A percentile compares a stretch with the other conserved stretches of the same genome.
Evolutionary conservation across 1,139 yeast genomes (phyloP).

Genomic region (Suhomyces bolitotheri): DNA sequence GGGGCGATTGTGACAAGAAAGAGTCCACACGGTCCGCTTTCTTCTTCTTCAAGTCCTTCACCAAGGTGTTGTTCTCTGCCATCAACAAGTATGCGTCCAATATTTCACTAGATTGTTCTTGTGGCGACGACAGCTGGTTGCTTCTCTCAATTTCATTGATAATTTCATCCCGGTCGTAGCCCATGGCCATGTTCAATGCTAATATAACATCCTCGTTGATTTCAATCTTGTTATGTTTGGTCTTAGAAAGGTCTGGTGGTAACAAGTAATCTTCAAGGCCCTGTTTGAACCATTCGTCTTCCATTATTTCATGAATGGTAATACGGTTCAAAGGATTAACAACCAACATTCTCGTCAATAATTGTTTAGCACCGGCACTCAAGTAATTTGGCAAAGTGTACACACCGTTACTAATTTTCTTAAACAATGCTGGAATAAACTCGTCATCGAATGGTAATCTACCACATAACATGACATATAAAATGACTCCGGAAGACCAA

Average conservation of each 20-base stretch:
- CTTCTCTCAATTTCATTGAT: slow-evolving; percentile 61
- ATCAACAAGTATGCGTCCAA: slow-evolving; percentile 88
- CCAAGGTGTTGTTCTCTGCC: slow-evolving; percentile 76
- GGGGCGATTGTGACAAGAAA: slow-evolving; percentile 53
- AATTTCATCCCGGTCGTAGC: slow-evolving; percentile 87
- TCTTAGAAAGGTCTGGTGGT: slow-evolving; percentile 61
- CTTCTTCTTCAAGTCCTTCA: slow-evolving; percentile 62
- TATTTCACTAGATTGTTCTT: slow-evolving; percentile 62
- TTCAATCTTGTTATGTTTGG: slow-evolving; percentile 43
- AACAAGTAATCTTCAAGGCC: slow-evolving; percentile 80
- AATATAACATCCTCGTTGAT: slow-evolving; percentile 79
- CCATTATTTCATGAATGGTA: slow-evolving; percentile 90
- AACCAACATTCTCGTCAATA: slow-evolving; percentile 89
- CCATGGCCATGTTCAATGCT: slow-evolving; percentile 85
- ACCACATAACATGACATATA: slow-evolving; percentile 96
- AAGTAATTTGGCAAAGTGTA: slow-evolving; percentile 89
- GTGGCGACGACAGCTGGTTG: slow-evolving; percentile 43
- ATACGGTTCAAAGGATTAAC: slow-evolving; percentile 96
- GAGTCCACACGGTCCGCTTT: slow-evolving; percentile 53
- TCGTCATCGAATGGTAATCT: slow-evolving; percentile 97
- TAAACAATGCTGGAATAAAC: slow-evolving; percentile 92
- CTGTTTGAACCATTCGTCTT: slow-evolving; percentile 92
- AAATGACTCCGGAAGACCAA: slow-evolving; percentile 97
- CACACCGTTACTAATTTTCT: slow-evolving; percentile 92
- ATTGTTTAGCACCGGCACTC: slow-evolving; percentile 82